Evolutionary conservation across 805 yeast genomes (phyloP).

Genomic region (Sugiyamaella lignohabitans): DNA sequence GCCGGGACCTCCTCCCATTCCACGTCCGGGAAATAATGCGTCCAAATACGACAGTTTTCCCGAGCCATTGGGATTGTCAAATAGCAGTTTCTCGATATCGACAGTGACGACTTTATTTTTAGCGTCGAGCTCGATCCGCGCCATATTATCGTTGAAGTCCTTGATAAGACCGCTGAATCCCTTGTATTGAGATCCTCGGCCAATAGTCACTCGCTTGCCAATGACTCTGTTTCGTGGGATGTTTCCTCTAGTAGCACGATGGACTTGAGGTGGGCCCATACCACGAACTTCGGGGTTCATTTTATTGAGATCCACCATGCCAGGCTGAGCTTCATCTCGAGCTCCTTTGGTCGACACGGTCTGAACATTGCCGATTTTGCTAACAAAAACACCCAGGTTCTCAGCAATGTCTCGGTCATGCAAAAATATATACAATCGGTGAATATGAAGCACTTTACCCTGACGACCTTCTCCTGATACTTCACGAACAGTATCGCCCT

Average conservation of each 20-base stretch:
- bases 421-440: constrained; percentile 70
- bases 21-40: constrained; percentile 31
- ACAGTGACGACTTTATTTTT: constrained; percentile 84
- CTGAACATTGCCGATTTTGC: constrained; percentile 65
- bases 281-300: constrained; percentile 73
- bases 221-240: constrained; percentile 67
- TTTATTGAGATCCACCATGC: constrained; percentile 44
- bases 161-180: constrained; percentile 90
- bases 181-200: constrained; percentile 85
- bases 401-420: constrained; percentile 74
- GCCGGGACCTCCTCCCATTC: constrained; percentile 2
- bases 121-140: constrained; percentile 90
- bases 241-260: neutral
- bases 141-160: constrained; percentile 87
- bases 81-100: constrained; percentile 69
- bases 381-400: constrained; percentile 87
- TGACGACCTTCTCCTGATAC: constrained; percentile 75
- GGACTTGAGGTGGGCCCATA: constrained; percentile 45
- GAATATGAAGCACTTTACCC: constrained; percentile 82
- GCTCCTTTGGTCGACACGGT: constrained; percentile 83
- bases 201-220: constrained; percentile 77
- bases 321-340: constrained; percentile 39
- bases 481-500: constrained; percentile 93
- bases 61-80: constrained; percentile 55
- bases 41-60: constrained; percentile 18